Evolutionary conservation across 1,284 basidiomycete genomes (phyloP).

Genomic region (Afroboletus lepidellus): DNA sequence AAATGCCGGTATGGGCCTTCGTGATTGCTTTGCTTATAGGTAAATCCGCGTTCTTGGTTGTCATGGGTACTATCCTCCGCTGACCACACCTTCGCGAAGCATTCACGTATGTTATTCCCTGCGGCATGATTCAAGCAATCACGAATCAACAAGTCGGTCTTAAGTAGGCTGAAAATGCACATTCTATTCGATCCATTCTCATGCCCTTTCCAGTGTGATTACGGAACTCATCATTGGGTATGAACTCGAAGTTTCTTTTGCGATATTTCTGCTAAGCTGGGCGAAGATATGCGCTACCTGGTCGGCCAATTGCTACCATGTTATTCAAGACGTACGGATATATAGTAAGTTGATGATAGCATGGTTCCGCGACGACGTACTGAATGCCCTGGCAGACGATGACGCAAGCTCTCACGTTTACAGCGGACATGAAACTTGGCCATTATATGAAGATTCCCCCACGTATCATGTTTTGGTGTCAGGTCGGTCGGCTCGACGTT

Average conservation of each 20-base stretch:
- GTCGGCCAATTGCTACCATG: slow-evolving; percentile 43
- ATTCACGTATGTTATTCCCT: slow-evolving; percentile 44
- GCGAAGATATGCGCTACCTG: slow-evolving; percentile 36
- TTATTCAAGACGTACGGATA: slow-evolving; percentile 41
- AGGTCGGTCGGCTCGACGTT: slow-evolving; percentile 22
- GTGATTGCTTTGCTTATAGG: slow-evolving; percentile 42
- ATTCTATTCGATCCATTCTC: not conserved
- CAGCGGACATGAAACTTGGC: slow-evolving; percentile 46
- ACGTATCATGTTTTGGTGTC: slow-evolving; percentile 43
- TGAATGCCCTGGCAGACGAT: slow-evolving; percentile 25
- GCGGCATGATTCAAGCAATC: slow-evolving; percentile 47
- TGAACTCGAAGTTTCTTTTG: not conserved
- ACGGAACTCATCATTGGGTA: slow-evolving; percentile 50
- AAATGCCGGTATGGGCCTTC: slow-evolving; percentile 56
- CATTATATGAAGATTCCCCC: slow-evolving; percentile 56
- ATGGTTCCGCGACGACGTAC: not conserved
- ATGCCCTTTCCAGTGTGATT: slow-evolving; percentile 33
- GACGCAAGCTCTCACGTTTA: slow-evolving; percentile 42
- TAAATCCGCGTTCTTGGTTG: slow-evolving; percentile 21
- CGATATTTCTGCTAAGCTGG: not conserved
- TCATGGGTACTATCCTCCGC: slow-evolving; percentile 19
- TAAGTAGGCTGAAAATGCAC: slow-evolving; percentile 30
- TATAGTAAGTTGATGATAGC: slow-evolving; percentile 35
- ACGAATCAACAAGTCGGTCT: slow-evolving; percentile 45
- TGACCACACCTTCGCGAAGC: slow-evolving; percentile 27